Conservation (phyloP, 805 yeast genomes). For the Ogataea minuta region DNA sequence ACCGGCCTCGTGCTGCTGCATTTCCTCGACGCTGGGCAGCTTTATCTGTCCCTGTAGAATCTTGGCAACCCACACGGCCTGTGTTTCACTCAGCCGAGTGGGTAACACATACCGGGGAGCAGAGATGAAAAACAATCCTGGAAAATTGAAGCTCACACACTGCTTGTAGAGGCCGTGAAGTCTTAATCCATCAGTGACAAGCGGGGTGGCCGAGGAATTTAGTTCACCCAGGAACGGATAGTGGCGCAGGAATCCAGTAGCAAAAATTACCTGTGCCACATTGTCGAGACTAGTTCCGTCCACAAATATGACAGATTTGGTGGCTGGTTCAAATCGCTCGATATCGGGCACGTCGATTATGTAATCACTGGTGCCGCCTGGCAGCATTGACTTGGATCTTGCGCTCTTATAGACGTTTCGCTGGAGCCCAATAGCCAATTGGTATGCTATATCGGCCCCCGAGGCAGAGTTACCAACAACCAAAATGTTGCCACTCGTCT, state of each 20-base stretch:
- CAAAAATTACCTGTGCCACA: slow-evolving; percentile 58
- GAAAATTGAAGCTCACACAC: slow-evolving; percentile 55
- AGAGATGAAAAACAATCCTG: slow-evolving; percentile 63
- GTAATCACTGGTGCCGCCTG: slow-evolving; percentile 43
- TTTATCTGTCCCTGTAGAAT: slow-evolving; percentile 54
- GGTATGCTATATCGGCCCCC: slow-evolving; percentile 69
- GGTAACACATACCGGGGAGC: slow-evolving; percentile 63
- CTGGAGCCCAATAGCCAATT: slow-evolving; percentile 46
- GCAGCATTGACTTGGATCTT: slow-evolving; percentile 43
- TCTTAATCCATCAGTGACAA: slow-evolving; percentile 47
- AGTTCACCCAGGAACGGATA: slow-evolving; percentile 52
- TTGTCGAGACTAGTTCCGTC: slow-evolving; percentile 47
- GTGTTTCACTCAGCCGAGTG: slow-evolving; percentile 58
- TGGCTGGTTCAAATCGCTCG: slow-evolving; percentile 37
- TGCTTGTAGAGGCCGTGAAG: slow-evolving; percentile 60
- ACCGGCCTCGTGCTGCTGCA: slow-evolving; percentile 42
- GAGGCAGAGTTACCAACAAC: slow-evolving; percentile 78
- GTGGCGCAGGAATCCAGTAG: slow-evolving; percentile 69
- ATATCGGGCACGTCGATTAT: slow-evolving; percentile 46
- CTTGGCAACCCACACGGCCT: slow-evolving; percentile 65
- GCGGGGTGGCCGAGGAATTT: slow-evolving; percentile 28
- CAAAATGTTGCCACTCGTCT: slow-evolving; percentile 44
- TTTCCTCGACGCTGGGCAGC: slow-evolving; percentile 48
- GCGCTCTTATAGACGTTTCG: slow-evolving; percentile 48
- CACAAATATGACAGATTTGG: slow-evolving; percentile 40